Base-by-base conservation (phyloP, 2,329 filamentous ascomycete species). In the Xylaria sp. region DNA sequence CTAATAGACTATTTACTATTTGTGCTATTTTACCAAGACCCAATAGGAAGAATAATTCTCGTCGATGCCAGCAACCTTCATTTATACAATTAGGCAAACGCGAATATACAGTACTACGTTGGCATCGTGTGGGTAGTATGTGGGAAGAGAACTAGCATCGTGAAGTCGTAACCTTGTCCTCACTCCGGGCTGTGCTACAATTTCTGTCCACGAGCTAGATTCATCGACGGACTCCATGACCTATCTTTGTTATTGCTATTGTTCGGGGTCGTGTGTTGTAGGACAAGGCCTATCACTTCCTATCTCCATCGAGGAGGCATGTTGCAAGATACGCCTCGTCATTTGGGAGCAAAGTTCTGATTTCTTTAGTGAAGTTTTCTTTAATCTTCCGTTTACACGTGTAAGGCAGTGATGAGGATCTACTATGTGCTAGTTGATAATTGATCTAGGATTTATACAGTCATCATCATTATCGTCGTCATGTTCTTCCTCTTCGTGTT, bases 321-420 rank as follows among this genome's bases (percentile, higher is more conserved):
- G 75, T 76, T 73, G 72, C 75, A 76, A 70, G 57, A 70, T 56
- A 56, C 74, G 76, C 75, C 62, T 76, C 75, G 73, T 74, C 67
- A 65, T 64, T 55, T 45, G n/a, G 45, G 30, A 23, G 39, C 18
- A 45, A 55, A 43, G 39, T 30, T 43, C 39, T 58, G 39, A 28
- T 3, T 45, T 45, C 20, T 4, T 20, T 56, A 39, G 53, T 20
- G n/a, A 15, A 12, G n/a, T 20, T 36, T 55, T 15, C 32, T 36
- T 43, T 36, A 68, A 67, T 46, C 57, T 68, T 45, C 34, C 20
- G 10, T 18, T 15, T 32, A 53, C 50, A 34, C n/a, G 36, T 39
- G 13, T 57, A 45, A 45, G 55, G 56, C 41, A 65, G 60, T 66
- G 55, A 70, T 72, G 70, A 72, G 66, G 65, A 74, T 74, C 72